phyloP scores from a whole-genome alignment of 306 rosid genomes.

The Heteromeles arbutifolia region DNA sequence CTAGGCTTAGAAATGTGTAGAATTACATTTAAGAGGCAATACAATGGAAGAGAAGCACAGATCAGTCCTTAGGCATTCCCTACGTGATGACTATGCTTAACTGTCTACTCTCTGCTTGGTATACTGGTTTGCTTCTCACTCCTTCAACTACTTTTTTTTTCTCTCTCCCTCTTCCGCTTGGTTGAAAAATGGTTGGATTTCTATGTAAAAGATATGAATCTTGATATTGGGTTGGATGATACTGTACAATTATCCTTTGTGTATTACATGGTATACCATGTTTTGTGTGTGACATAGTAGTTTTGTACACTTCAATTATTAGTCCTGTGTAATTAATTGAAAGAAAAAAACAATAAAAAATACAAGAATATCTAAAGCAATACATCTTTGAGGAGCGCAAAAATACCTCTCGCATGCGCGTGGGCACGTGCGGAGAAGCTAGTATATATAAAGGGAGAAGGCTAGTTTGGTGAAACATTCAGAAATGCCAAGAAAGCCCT shows the following conservation, averaged over 20 bases:
- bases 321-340: not conserved
- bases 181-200: no score
- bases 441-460: no score
- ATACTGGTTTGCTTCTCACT: not conserved
- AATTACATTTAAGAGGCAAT: constrained; percentile 75
- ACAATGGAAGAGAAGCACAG: constrained; percentile 42
- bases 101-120: constrained; percentile 87
- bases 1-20: constrained; percentile 15
- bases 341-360: no score
- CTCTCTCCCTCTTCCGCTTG: not conserved
- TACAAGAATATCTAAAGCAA: no score
- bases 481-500: no score
- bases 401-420: no score
- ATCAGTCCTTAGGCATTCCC: constrained; percentile 86
- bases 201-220: no score
- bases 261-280: not conserved
- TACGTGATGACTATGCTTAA: constrained; percentile 81
- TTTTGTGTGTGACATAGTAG: not conserved
- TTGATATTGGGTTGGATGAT: no score
- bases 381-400: no score
- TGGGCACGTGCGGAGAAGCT: no score
- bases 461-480: no score
- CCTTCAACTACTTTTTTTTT: not conserved
- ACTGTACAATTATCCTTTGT: no score
- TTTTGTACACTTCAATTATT: not conserved